Evolutionary conservation across 805 yeast species (phyloP), one percentile per base, ranked within the genome.

Genomic region (Suhomyces xylopsoci): DNA sequence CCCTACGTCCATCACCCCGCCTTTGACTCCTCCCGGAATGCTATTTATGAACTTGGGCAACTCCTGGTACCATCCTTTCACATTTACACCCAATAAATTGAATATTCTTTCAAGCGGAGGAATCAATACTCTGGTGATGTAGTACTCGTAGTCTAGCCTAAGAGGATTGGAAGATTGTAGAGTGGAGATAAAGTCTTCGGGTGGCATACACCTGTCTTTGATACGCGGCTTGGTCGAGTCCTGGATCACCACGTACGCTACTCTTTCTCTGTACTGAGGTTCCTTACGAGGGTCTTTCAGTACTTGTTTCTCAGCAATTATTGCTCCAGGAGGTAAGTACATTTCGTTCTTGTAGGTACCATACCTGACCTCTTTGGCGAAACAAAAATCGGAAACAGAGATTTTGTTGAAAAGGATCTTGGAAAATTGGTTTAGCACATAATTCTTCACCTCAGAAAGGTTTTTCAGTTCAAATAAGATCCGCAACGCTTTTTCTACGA

Each of bases 61-160:
- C 25, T 83, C 88, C 9, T 68, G 67, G 56, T 84, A 88, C 99
- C 99, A 94, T 3, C 73, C 74, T 42, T 75, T 74, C 5, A 92
- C 78, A 68, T 90, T 87, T 2, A 88, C 94, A 0, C 99, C 99
- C 52, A 90, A 69, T 12, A 93, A 68, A 59, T 84, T 87, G 67
- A 94, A 88, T 2, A 93, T 72, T 53, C 99, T 72, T 56, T 90
- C 96, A 51, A 94, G 69, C 0, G 99, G 98, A 1, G 99, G 98
- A 7, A 93, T 82, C 46, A 94, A 68, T 2, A 90, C 90, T 62
- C 89, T 87, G 2, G 81, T 80, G 47, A 94, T 90, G 67, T 94
- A 94, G 64, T 94, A 94, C 40, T 88, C 90, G 19, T 86, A 78
- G 62, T 94, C 99, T 17, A 94, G 65, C 46, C 75, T 79, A 51